Base-by-base conservation (phyloP, 805 yeast genomes). In the Candida silvicultrix region DNA sequence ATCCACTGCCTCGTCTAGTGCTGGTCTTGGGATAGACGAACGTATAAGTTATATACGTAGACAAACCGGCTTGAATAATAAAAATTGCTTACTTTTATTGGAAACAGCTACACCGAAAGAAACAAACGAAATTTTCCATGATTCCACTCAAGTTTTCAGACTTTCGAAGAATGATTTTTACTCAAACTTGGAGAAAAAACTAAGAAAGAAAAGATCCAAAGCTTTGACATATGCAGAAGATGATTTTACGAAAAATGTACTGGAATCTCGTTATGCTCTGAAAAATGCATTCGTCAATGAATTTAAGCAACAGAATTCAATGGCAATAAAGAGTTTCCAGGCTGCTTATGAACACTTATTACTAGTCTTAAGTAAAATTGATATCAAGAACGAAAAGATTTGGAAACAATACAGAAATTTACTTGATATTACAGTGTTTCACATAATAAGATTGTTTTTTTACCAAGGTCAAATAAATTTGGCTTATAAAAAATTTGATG, bases 401-500 rank as follows among this genome's bases (percentile, higher is more conserved):
- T 77, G 81, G 80, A 49, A 52, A 4, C 70, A 77, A 37, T 61
- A 74, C 34, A 59, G 87, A 38, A 56, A 58, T 10, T 61, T 84
- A 41, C 59, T 85, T 6, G 95, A 88, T 56, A 59, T 78, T 4
- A 56, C 77, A 6, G 81, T 84, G 0, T 69, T 83, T 43, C 85
- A 83, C 53, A 79, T 86, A 10, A 76, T 78, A 8, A 72, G 85
- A 50, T 68, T 80, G 1, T 76, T 80, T 53, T 67, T 86, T 22
- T 78, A 84, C 14, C 47, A 77, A 14, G 85, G 77, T 38, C 79
- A 77, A 49, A 74, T 84, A 1, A 69, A 80, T 35, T 53, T 69
- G 41, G 87, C 90, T 0, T 77, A 79, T 54, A 69, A 74, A 48
- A 84, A 81, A 58, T 88, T 86, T 58, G 72, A 72, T 35, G 69